Evolutionary conservation across 2,329 filamentous ascomycete genomes (phyloP).

Genomic region (Penicillium sp.): DNA sequence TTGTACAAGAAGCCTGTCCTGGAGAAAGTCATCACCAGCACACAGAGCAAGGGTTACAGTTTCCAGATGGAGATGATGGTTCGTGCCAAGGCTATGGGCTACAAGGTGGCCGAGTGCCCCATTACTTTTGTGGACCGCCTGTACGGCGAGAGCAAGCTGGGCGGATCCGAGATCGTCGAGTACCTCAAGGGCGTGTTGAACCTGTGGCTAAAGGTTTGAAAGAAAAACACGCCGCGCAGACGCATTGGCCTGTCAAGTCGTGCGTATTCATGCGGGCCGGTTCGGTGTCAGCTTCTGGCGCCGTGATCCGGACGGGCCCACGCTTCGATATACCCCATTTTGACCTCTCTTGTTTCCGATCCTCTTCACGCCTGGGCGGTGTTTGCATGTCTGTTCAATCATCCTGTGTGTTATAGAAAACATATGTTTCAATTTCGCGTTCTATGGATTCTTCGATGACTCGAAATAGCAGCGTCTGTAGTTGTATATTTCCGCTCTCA

Average conservation of each 20-base stretch:
- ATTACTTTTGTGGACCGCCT: conserved; percentile 94
- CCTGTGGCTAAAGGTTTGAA: conserved; percentile 71
- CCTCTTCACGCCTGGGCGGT: conserved; percentile 17
- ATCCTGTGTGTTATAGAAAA: conserved; percentile 13
- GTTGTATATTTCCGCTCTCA: conserved; percentile 2
- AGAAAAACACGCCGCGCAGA: conserved; percentile 9
- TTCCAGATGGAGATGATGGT: conserved; percentile 99
- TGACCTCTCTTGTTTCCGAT: conserved; percentile 14
- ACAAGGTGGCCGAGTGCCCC: conserved; percentile 87
- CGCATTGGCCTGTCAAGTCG: conserved; percentile 9
- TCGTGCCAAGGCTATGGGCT: conserved; percentile 91
- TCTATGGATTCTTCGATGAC: not conserved
- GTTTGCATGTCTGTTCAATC: conserved; percentile 16
- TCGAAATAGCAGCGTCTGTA: not conserved
- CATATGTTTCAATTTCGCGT: conserved; percentile 4
- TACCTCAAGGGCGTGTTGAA: conserved; percentile 82
- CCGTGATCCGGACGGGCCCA: not conserved
- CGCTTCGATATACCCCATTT: conserved; percentile 25
- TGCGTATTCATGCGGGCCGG: conserved; percentile 12
- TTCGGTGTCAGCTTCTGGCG: conserved; percentile 3
- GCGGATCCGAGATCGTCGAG: conserved; percentile 91
- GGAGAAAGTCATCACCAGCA: conserved; percentile 82
- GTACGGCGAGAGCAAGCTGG: conserved; percentile 93
- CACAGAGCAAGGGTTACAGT: conserved; percentile 93
- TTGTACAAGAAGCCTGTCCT: conserved; percentile 89